A percentile compares a stretch with the other conserved stretches of the same genome.
phyloP scores from a whole-genome alignment of 1,139 yeast species.

The Pichia sp. region DNA sequence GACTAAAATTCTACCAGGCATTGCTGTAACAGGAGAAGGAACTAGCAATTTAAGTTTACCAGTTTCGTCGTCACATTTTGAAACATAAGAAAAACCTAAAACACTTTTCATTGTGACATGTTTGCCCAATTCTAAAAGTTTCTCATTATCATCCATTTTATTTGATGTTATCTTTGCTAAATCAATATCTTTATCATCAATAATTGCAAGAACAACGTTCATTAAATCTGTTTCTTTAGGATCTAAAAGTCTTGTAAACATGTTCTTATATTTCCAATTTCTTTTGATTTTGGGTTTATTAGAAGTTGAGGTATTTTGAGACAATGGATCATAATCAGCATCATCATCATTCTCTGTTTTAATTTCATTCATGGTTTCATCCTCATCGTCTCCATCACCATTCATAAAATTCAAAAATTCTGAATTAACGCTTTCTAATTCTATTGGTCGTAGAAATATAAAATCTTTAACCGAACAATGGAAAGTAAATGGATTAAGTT shows the following conservation, averaged over 20 bases:
- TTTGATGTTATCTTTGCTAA: slow-evolving; percentile 11
- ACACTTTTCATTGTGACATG: slow-evolving; percentile 18
- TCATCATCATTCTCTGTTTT: slow-evolving; percentile 4
- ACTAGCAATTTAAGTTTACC: slow-evolving; percentile 66
- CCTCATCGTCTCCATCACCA: slow-evolving; percentile 45
- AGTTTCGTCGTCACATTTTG: slow-evolving; percentile 56
- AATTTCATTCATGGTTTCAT: slow-evolving; percentile 35
- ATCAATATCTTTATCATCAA: slow-evolving; percentile 25
- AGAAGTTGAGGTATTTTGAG: not conserved
- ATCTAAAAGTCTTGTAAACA: slow-evolving; percentile 8
- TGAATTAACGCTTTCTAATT: slow-evolving; percentile 23
- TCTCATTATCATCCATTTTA: slow-evolving; percentile 9
- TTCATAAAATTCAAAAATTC: slow-evolving; percentile 25
- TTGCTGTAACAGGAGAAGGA: slow-evolving; percentile 69
- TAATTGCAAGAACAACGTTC: slow-evolving; percentile 26
- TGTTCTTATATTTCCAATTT: slow-evolving; percentile 41
- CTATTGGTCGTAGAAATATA: slow-evolving; percentile 44
- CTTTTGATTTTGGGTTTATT: slow-evolving; percentile 1
- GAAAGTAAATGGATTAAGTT: slow-evolving; percentile 71
- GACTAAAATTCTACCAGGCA: slow-evolving; percentile 65
- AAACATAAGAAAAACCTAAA: slow-evolving; percentile 41
- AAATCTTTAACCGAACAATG: slow-evolving; percentile 48
- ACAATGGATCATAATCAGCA: slow-evolving; percentile 11
- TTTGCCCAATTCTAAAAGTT: slow-evolving; percentile 6
- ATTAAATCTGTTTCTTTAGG: slow-evolving; percentile 22